These are phyloP conservation scores for Lichtheimia corymbifera DNA, from an alignment of 371 early-diverging fungal species.

Conservation along the genomic window DNA sequence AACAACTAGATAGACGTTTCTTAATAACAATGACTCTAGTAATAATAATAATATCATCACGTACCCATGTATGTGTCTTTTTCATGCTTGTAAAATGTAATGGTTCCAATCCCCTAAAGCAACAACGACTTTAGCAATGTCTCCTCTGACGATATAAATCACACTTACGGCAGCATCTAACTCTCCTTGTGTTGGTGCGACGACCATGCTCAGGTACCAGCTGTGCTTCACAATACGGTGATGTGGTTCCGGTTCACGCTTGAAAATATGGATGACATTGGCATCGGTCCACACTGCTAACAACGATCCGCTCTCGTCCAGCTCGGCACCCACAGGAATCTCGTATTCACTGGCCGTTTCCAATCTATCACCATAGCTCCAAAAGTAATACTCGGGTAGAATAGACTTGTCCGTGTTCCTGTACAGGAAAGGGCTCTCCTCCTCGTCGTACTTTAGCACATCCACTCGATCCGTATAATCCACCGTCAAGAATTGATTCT, in stretches of 20 bases:
- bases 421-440: constrained; percentile 25
- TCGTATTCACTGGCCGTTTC: constrained; percentile 20
- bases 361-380: not conserved
- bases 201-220: constrained; percentile 13
- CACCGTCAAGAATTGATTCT: constrained; percentile 34
- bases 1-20: constrained; percentile 6
- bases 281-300: constrained; percentile 46
- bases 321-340: constrained; percentile 27
- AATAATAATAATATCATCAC: not conserved
- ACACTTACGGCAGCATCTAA: constrained; percentile 7
- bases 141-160: not conserved
- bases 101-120: constrained; percentile 7
- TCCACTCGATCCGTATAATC: constrained; percentile 36
- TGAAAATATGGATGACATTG: constrained; percentile 27
- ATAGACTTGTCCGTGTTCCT: constrained; percentile 12
- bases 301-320: constrained; percentile 27
- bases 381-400: constrained; percentile 3
- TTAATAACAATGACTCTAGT: not conserved
- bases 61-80: constrained; percentile 13
- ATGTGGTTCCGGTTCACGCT: constrained; percentile 6
- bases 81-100: constrained; percentile 7
- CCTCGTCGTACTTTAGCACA: constrained; percentile 17
- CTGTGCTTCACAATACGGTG: not conserved
- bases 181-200: constrained; percentile 2
- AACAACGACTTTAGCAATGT: not conserved